Percentiles rank a stretch among this genome's conserved stretches.
Evolutionary conservation across 805 yeast genomes (phyloP).

Genomic region (Candida namnaoensis): DNA sequence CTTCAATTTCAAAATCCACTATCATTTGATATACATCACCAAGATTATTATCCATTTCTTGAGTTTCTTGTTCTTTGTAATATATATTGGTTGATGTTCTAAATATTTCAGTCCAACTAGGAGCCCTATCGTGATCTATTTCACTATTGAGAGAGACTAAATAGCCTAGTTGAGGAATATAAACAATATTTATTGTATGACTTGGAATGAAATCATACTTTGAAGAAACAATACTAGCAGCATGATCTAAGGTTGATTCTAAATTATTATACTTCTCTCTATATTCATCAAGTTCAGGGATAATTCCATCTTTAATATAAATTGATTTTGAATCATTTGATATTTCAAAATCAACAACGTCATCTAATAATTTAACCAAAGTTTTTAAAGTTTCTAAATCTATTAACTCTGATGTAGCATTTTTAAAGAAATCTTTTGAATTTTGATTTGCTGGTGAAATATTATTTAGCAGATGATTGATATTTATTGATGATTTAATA

Average conservation of each 20-base stretch:
- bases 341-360: constrained; percentile 26
- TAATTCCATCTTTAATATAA: constrained; percentile 21
- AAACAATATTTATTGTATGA: constrained; percentile 24
- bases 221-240: constrained; percentile 11
- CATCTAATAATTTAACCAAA: constrained; percentile 13
- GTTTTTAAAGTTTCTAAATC: constrained; percentile 4
- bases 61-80: constrained; percentile 24
- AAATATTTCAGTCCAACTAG: constrained; percentile 28
- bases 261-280: constrained; percentile 19
- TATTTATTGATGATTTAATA: constrained; percentile 4
- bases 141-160: constrained; percentile 20
- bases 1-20: constrained; percentile 32
- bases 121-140: neutral
- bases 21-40: constrained; percentile 35
- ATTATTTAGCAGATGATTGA: no score
- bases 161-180: constrained; percentile 38
- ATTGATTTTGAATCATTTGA: constrained; percentile 20
- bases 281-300: constrained; percentile 19
- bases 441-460: no score
- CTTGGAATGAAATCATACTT: constrained; percentile 2
- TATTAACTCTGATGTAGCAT: constrained; percentile 6
- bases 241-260: constrained; percentile 21
- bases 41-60: constrained; percentile 24
- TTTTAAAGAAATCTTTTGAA: constrained; percentile 5
- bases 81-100: constrained; percentile 26